Conservation (phyloP, 805 yeast genomes). For the Myxozyma geophila region DNA sequence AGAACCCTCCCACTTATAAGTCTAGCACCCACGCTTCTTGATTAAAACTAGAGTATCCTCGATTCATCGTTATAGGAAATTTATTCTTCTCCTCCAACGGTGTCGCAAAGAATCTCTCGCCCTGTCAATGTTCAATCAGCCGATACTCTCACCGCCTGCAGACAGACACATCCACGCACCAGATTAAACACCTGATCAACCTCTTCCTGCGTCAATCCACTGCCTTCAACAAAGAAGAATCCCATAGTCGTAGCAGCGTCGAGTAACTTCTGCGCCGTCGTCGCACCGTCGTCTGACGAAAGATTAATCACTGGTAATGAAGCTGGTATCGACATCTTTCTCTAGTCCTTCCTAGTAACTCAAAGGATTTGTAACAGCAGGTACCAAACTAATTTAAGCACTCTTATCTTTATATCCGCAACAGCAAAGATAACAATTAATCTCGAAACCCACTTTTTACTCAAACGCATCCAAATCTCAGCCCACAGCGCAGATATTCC, state of each 20-base stretch:
- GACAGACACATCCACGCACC: constrained; percentile 15
- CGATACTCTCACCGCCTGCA: neutral
- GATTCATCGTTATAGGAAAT: constrained; percentile 60
- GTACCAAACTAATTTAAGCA: too few relatives aligned
- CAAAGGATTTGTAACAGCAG: too few relatives aligned
- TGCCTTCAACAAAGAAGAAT: constrained; percentile 69
- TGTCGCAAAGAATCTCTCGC: constrained; percentile 56
- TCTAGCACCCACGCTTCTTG: constrained; percentile 53
- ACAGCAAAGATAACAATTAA: too few relatives aligned
- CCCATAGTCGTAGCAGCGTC: constrained; percentile 68
- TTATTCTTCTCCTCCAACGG: constrained; percentile 58
- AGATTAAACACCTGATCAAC: constrained; percentile 57
- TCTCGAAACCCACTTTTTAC: too few relatives aligned
- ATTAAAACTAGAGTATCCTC: constrained; percentile 62
- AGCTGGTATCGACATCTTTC: neutral
- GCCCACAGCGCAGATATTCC: neutral
- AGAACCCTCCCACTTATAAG: neutral
- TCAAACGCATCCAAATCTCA: too few relatives aligned
- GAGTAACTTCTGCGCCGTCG: constrained; percentile 57
- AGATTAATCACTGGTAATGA: constrained; percentile 54
- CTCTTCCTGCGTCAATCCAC: constrained; percentile 61
- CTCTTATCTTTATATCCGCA: too few relatives aligned
- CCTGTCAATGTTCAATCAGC: constrained; percentile 33
- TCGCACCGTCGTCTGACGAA: constrained; percentile 46
- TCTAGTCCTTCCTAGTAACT: too few relatives aligned